phyloP scores from a whole-genome alignment of 768 basidiomycete species.

The Phlebiopsis flavidoalba region DNA sequence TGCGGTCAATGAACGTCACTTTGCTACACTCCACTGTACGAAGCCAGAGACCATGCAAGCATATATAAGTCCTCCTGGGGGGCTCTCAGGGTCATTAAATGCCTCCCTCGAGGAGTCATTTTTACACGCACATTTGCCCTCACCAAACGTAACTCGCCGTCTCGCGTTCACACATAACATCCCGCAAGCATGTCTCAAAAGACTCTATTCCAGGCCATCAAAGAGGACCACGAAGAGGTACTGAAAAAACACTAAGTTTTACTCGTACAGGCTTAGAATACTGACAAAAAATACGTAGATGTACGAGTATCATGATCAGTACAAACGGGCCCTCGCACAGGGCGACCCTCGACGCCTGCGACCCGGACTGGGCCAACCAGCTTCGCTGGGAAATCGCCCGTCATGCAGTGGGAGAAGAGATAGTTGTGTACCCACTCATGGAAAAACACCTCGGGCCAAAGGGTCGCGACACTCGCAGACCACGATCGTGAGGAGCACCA shows the following conservation, averaged over 20 bases:
- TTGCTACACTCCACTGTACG: not conserved
- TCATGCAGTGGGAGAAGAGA: constrained; percentile 58
- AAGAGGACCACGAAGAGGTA: constrained; percentile 47
- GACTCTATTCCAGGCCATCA: constrained; percentile 38
- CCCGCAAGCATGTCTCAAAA: constrained; percentile 22
- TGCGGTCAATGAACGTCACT: not conserved
- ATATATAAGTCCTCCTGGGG: not conserved
- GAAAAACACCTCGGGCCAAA: constrained; percentile 49
- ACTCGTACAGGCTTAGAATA: not conserved
- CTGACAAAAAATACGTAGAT: constrained; percentile 32
- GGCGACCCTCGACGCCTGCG: constrained; percentile 41
- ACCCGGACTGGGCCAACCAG: constrained; percentile 17
- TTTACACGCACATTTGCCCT: not conserved
- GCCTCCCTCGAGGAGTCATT: not conserved
- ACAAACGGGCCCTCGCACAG: constrained; percentile 29
- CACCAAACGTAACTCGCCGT: not conserved
- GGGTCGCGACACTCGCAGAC: constrained; percentile 46
- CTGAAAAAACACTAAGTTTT: not conserved
- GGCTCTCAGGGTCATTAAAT: not conserved
- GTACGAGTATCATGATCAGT: constrained; percentile 51
- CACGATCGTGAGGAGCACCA: constrained; percentile 54
- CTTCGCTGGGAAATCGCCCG: constrained; percentile 58
- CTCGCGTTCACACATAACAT: not conserved
- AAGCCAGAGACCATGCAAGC: not conserved
- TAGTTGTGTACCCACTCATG: constrained; percentile 60